Base-by-base conservation (phyloP, 768 basidiomycete species). In the Agrocybe praecox region DNA sequence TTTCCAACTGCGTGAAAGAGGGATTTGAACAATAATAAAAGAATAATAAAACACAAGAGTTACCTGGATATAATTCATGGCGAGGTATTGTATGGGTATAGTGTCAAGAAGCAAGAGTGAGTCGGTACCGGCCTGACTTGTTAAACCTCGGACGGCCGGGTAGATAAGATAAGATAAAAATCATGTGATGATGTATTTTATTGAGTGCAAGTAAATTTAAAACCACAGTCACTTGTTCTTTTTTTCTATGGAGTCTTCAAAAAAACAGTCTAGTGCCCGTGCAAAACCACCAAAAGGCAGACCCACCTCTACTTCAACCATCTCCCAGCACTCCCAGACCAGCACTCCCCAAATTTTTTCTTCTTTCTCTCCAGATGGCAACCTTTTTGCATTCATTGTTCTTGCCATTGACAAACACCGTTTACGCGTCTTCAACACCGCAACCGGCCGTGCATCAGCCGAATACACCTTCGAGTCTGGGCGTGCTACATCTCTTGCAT, bases 331-430 rank as follows among this genome's bases (percentile, higher is more conserved):
- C 14, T 73, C 75, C 36, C 79, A 80, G 24, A 76, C 82, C 53
- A 80, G 82, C 59, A 66, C 78, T 19, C 75, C 79, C 2, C 66
- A 72, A 48, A 64, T 77, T 22, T 70, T 85, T 22, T 86, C 82
- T 12, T 74, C 84, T 7, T 90, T 89, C 72, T 89, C 87, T 9
- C 78, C 80, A 6, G 73, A 77, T 55, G 82, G 80, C 52, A 71
- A 75, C 52, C 72, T 82, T 34, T 88, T 88, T 64, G 86, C 83
- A 1, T 79, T 84, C 51, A 69, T 87, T 24, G 86, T 86, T 10
- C 77, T 89, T 21, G 80, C 87, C 2, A 78, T 89, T 50, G 87
- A 89, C 77, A 89, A 87, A 69, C 87, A 89, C 66, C 80, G 86
- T 45, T 71, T 89, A 54, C 85, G 86, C 63, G 76, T 89, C 36